Evolutionary conservation across 2,329 filamentous ascomycete genomes (phyloP).

Genomic region (Aspergillus quadricinctus): DNA sequence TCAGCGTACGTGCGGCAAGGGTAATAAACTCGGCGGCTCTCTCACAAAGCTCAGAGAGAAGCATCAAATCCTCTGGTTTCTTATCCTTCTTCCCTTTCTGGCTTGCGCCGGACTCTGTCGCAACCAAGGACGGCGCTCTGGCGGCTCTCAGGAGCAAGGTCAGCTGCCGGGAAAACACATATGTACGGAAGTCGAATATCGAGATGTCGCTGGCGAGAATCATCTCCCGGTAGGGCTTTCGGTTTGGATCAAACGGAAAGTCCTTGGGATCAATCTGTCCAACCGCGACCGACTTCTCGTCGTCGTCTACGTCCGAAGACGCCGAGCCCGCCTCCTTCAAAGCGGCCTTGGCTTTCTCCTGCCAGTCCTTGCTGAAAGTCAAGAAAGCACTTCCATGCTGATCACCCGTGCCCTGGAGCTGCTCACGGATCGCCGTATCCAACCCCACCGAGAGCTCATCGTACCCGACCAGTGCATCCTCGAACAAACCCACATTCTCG

Average conservation of each 20-base stretch:
- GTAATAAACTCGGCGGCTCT: constrained; percentile 81
- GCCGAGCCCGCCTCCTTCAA: constrained; percentile 34
- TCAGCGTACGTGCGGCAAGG: constrained; percentile 71
- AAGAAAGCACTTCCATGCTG: constrained; percentile 70
- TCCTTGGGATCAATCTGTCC: constrained; percentile 27
- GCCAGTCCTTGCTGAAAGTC: constrained; percentile 68
- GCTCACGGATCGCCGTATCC: constrained; percentile 75
- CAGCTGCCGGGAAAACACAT: constrained; percentile 87
- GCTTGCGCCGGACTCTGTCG: constrained; percentile 21
- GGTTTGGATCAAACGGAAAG: constrained; percentile 50
- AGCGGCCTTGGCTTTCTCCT: constrained; percentile 53
- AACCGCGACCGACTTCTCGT: constrained; percentile 20
- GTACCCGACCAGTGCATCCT: constrained; percentile 91
- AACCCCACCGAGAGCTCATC: constrained; percentile 88
- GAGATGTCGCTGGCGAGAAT: constrained; percentile 95
- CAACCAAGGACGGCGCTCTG: constrained; percentile 49
- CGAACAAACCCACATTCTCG: constrained; percentile 90
- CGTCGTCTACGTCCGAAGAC: constrained; percentile 25
- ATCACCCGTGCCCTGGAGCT: constrained; percentile 57
- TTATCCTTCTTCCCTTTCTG: constrained; percentile 51
- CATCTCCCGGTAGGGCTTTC: constrained; percentile 81
- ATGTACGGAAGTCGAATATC: constrained; percentile 89
- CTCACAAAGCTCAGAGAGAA: constrained; percentile 82
- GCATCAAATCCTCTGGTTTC: constrained; percentile 66
- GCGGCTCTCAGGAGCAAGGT: constrained; percentile 75